Evolutionary conservation across 2,329 filamentous ascomycete species (phyloP).

Genomic region (Nigrograna mackinnonii): DNA sequence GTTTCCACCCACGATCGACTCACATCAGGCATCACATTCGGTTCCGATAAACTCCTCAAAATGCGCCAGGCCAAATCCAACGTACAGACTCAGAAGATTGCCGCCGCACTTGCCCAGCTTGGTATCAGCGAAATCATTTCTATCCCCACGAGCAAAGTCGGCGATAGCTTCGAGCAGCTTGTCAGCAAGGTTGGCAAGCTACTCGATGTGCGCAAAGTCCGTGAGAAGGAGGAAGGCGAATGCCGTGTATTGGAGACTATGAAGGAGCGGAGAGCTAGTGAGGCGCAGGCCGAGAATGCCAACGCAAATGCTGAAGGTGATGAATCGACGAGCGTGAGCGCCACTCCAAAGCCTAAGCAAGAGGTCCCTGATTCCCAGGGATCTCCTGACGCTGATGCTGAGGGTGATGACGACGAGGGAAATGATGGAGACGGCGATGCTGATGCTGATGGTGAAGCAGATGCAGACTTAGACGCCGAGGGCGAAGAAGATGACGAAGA

Average conservation of each 20-base stretch:
- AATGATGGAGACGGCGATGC: constrained; percentile 21
- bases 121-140: constrained; percentile 70
- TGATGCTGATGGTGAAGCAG: constrained; percentile 45
- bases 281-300: constrained; percentile 15
- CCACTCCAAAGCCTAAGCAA: constrained; percentile 4
- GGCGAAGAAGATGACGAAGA: constrained; percentile 26
- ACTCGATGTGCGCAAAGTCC: constrained; percentile 73
- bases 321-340: constrained; percentile 13
- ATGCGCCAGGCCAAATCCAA: constrained; percentile 77
- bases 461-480: constrained; percentile 20
- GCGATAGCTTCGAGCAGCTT: constrained; percentile 71
- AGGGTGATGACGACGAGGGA: constrained; percentile 46
- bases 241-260: constrained; percentile 43
- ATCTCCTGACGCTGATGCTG: constrained; percentile 56
- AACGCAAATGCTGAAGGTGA: constrained; percentile 27
- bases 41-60: constrained; percentile 80
- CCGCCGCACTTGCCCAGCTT: constrained; percentile 71
- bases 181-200: constrained; percentile 69
- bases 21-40: constrained; percentile 84
- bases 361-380: constrained; percentile 22
- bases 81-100: constrained; percentile 76
- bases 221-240: constrained; percentile 76
- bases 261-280: constrained; percentile 28
- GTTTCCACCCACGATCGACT: constrained; percentile 85
- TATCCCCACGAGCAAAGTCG: constrained; percentile 75